A percentile compares a stretch with the other conserved stretches of the same genome.
Evolutionary conservation across 2,329 filamentous ascomycete genomes (phyloP).

Genomic region (Cladosporium sp.): DNA sequence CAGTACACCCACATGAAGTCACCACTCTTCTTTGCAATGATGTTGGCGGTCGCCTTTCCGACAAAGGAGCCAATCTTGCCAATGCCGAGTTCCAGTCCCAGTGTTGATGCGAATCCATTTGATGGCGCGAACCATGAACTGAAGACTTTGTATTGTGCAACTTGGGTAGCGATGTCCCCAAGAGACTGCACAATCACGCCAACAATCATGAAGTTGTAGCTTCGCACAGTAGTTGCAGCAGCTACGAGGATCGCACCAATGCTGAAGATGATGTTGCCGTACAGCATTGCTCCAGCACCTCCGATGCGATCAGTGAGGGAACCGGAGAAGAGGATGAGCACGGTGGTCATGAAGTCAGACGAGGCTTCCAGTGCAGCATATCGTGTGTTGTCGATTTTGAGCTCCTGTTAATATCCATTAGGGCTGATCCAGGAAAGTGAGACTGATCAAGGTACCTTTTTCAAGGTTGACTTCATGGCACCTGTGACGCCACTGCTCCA

Average conservation of each 20-base stretch:
- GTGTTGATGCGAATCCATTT: conserved; percentile 62
- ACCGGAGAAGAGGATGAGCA: conserved; percentile 56
- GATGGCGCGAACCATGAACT: conserved; percentile 65
- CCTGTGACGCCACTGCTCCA: conserved; percentile 63
- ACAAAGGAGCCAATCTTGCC: conserved; percentile 63
- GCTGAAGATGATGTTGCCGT: conserved; percentile 61
- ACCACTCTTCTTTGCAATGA: conserved; percentile 58
- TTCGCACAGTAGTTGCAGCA: conserved; percentile 56
- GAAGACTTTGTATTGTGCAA: conserved; percentile 66
- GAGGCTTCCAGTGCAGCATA: conserved; percentile 61
- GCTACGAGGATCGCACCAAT: conserved; percentile 61
- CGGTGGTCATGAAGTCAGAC: conserved; percentile 62
- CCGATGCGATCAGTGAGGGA: conserved; percentile 60
- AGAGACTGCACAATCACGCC: conserved; percentile 57
- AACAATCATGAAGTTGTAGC: conserved; percentile 61
- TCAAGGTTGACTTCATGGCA: conserved; percentile 62
- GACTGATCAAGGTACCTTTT: conserved; percentile 43
- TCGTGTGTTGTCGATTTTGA: conserved; percentile 61
- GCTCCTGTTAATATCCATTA: conserved; percentile 34
- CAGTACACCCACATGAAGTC: conserved; percentile 65
- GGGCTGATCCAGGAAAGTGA: background rate
- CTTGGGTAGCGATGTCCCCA: conserved; percentile 64
- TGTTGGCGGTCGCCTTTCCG: conserved; percentile 60
- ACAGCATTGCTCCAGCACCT: conserved; percentile 60
- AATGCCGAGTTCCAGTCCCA: conserved; percentile 61